These are phyloP conservation scores for Curvularia sp. DNA, from an alignment of 2,329 filamentous ascomycete genomes.

Conservation along the genomic window DNA sequence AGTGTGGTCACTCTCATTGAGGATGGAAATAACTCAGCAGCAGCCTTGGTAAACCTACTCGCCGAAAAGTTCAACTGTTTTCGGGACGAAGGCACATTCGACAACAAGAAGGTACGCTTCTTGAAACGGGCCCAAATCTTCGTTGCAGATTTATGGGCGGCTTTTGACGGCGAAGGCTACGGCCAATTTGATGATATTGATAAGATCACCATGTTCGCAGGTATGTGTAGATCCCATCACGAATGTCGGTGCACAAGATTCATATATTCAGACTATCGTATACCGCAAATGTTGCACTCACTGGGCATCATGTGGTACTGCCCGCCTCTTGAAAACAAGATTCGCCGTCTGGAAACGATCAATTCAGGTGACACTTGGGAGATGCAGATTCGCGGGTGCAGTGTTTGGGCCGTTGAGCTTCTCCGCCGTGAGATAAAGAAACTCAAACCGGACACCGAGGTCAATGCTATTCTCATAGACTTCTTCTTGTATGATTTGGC, in stretches of 20 bases:
- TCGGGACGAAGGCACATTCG: conserved; percentile 78
- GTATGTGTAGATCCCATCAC: conserved; percentile 41
- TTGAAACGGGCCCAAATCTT: conserved; percentile 96
- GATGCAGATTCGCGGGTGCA: conserved; percentile 87
- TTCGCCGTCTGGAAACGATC: conserved; percentile 70
- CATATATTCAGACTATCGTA: conserved; percentile 75
- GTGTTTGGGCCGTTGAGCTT: conserved; percentile 95
- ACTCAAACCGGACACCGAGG: conserved; percentile 70
- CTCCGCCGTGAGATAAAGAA: conserved; percentile 80
- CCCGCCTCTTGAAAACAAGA: conserved; percentile 74
- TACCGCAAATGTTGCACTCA: conserved; percentile 89
- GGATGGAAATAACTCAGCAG: conserved; percentile 78
- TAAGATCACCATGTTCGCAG: conserved; percentile 96
- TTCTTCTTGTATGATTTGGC: conserved; percentile 97
- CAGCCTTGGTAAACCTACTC: conserved; percentile 83
- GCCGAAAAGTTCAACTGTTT: conserved; percentile 85
- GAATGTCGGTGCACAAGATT: not conserved
- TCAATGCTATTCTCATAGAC: conserved; percentile 93
- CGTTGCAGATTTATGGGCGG: conserved; percentile 95
- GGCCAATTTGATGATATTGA: conserved; percentile 90
- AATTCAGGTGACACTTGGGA: conserved; percentile 79
- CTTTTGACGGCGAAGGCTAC: conserved; percentile 80
- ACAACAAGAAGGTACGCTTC: conserved; percentile 77
- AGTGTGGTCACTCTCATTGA: conserved; percentile 76
- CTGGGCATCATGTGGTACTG: conserved; percentile 85